These are phyloP conservation scores for Bruguiera gymnorhiza DNA, from an alignment of 345 rosid genomes.

Conservation along the genomic window DNA sequence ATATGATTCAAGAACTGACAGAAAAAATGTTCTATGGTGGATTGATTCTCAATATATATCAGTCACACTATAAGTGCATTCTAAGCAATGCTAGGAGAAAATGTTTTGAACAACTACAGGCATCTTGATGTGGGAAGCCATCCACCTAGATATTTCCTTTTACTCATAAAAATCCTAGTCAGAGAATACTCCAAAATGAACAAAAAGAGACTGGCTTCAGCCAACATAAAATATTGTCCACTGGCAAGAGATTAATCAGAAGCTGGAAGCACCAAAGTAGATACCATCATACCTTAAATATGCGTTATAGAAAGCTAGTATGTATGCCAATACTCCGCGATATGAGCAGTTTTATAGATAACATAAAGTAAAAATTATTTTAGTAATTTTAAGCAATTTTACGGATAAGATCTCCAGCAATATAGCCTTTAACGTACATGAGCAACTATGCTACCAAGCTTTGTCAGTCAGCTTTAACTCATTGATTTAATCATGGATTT, in stretches of 20 bases:
- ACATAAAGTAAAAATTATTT: no score
- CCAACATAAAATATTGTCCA: neutral
- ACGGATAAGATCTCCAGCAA: neutral
- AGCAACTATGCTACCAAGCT: neutral
- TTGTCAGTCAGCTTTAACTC: neutral
- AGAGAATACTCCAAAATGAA: no score
- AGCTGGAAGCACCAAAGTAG: no score
- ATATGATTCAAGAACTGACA: neutral
- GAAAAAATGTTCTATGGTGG: neutral
- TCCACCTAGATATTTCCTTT: no score
- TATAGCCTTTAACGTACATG: neutral
- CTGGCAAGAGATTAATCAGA: neutral
- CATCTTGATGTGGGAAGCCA: no score
- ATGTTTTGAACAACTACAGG: neutral
- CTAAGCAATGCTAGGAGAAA: neutral
- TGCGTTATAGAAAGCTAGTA: no score
- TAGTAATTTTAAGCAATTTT: neutral
- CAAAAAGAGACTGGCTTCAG: neutral
- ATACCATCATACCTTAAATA: no score
- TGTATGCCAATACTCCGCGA: no score
- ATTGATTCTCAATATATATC: neutral
- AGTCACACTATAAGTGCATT: neutral
- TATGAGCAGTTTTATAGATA: no score
- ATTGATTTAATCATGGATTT: constrained; percentile 12
- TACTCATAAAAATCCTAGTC: no score